Evolutionary conservation across 2,329 filamentous ascomycete genomes (phyloP), one percentile per base, ranked within the genome.

Genomic region (Xylariaceae sp.): DNA sequence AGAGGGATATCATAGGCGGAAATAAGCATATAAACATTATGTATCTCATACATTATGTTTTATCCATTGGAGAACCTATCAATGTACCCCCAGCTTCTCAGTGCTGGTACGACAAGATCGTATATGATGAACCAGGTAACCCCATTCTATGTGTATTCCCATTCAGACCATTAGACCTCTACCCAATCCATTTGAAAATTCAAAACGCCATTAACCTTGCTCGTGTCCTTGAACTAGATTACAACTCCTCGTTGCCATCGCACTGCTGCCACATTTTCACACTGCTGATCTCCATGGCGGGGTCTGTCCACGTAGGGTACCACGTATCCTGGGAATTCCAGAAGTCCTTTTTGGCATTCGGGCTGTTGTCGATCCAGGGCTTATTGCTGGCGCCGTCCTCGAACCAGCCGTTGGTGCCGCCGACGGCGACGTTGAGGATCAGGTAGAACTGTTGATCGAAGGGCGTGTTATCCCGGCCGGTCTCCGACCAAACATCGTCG

Each of bases 351-450:
- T 74, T 79, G 7, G 87, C 86, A 9, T 76, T 83, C 2, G 71
- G 62, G 38, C 78, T 83, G 13, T 62, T 68, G 59, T 93, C 84
- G 24, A 88, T 72, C 88, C 88, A 94, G 1, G 88, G 88, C 71
- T 94, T 94, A 24, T 73, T 76, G 32, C 73, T 73, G 51, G 74
- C 68, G 16, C 81, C 79, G 60, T 94, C 87, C 56, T 83, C 69
- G 57, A 93, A 94, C 87, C 87, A 94, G 29, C 87, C 87, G 51
- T 89, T 90, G 17, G 83, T 88, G 37, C 81, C 80, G 22, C 87
- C 87, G 7, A 90, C 85, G 9, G 81, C 85, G 3, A 90, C 70
- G 56, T 87, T 87, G 42, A 91, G 60, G 51, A 89, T 83, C 34
- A 91, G 74, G 54, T 86, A 89, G 56, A 90, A 90, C 13, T 76